Conservation (phyloP, 1,139 yeast species). For the Spathaspora sp. region DNA sequence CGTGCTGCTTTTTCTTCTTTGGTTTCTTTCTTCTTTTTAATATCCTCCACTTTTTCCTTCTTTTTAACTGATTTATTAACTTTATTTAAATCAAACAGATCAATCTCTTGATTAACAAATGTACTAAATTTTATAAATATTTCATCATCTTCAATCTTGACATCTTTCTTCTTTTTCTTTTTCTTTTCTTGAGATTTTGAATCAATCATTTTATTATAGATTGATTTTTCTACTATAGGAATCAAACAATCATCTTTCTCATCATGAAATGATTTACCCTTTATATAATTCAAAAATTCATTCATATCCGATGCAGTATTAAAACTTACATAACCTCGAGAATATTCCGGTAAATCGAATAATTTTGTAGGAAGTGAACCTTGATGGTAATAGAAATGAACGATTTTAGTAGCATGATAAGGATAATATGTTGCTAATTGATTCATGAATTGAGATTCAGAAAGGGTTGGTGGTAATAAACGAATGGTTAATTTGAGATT, state of each 20-base stretch:
- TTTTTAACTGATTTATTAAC: conserved; percentile 8
- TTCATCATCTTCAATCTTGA: conserved; percentile 15
- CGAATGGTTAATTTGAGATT: conserved; percentile 17
- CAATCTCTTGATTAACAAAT: conserved; percentile 12
- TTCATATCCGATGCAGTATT: conserved; percentile 14
- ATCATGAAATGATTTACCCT: conserved; percentile 24
- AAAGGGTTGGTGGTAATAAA: conserved; percentile 21
- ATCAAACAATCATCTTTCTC: conserved; percentile 22
- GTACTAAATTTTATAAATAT: conserved; percentile 11
- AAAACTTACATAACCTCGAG: conserved; percentile 30
- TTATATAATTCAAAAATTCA: conserved; percentile 17
- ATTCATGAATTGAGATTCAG: conserved; percentile 17
- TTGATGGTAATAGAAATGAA: conserved; percentile 18
- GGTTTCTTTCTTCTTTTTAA: conserved; percentile 11
- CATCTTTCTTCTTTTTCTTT: conserved; percentile 5
- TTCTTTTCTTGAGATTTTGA: conserved; percentile 2
- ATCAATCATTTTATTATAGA: conserved; percentile 23
- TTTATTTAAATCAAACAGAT: conserved; percentile 14
- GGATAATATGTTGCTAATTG: conserved; percentile 18
- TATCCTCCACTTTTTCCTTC: conserved; percentile 1
- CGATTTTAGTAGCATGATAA: conserved; percentile 13
- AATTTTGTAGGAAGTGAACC: conserved; percentile 21
- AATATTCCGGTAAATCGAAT: conserved; percentile 27
- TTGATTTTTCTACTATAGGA: conserved; percentile 25
- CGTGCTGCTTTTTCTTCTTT: conserved; percentile 10